Conservation (phyloP, 2,329 filamentous ascomycete species). For the Trichoderma asperellum region DNA sequence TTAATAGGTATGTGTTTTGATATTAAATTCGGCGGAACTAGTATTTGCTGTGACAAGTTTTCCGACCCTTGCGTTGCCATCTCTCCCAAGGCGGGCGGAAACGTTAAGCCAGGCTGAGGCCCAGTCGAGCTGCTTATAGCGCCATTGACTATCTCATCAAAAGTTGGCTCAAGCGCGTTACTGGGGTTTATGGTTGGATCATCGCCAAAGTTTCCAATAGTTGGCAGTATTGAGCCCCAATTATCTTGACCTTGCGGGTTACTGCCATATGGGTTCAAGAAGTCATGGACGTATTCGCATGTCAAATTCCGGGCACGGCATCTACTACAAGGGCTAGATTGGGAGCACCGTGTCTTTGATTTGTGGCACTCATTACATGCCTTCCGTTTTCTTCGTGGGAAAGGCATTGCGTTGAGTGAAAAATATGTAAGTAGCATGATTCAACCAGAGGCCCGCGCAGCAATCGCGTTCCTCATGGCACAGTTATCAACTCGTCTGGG, state of each 20-base stretch:
- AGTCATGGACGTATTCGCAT: background rate
- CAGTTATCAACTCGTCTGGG: background rate
- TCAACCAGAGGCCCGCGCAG: background rate
- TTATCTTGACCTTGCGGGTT: background rate
- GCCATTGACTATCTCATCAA: background rate
- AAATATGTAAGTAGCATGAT: background rate
- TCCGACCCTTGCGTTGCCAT: background rate
- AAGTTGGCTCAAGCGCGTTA: background rate
- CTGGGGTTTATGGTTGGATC: background rate
- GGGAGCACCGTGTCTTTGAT: background rate
- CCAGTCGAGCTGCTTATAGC: background rate
- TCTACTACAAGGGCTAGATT: background rate
- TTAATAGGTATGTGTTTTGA: background rate
- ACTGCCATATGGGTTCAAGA: background rate
- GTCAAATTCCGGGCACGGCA: background rate
- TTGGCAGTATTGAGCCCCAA: background rate
- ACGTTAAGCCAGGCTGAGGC: background rate
- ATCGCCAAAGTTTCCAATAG: background rate
- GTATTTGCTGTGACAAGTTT: background rate
- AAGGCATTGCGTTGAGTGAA: background rate
- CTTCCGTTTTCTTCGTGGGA: background rate
- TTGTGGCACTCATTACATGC: background rate
- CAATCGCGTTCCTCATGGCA: background rate
- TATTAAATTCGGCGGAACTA: background rate
- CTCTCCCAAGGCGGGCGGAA: background rate